Base-by-base conservation (phyloP, 495 filamentous ascomycete species). In the Podospora fimiseda region DNA sequence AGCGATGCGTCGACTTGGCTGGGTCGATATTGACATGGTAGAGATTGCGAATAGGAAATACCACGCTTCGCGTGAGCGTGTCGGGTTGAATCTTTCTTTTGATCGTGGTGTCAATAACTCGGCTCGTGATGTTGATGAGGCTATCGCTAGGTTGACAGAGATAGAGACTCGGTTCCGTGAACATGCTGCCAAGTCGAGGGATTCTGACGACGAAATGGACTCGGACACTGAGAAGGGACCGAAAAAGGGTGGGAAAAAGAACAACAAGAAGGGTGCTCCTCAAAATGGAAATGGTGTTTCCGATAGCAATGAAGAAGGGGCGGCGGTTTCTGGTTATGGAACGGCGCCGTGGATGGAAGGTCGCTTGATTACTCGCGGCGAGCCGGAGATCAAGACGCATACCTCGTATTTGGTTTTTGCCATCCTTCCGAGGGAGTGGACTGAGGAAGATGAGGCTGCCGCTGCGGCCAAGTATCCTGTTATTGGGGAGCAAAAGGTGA, bases 371-470 rank as follows among this genome's bases (percentile, higher is more conserved):
- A 88, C 90, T 55, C 80, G 90, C 20, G 79, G 84, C 4, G 93
- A 97, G 70, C 75, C 83, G 1, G 91, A 99, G 70, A 68, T 96
- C 24, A 96, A 95, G 78, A 90, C 83, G 9, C 93, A 99, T 69
- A 99, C 93, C 0, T 89, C 84, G 11, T 99, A 97, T 67, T 76
- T 99, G 14, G 86, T 94, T 5, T 98, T 99, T 78, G 93, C 94
- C 1, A 71, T 93, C 4, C 70, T 99, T 48, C 94, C 94, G 11
- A 74, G 81, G 45, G 85, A 86, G 48, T 97, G 93, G 94, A 82
- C 72, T 0, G 85, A 81, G 44, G 87, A 86, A 57, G 87, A 95
- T 60, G 93, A 99, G 69, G 73, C 76, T n/a, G 74, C 70, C 14
- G 87, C 83, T 23, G 67, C 70, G 42, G 76, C 72, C 52, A 78